Percentiles rank a stretch among this genome's conserved stretches.
Conservation (phyloP, 1,139 yeast species). For the Zygosaccharomyces sapae region DNA sequence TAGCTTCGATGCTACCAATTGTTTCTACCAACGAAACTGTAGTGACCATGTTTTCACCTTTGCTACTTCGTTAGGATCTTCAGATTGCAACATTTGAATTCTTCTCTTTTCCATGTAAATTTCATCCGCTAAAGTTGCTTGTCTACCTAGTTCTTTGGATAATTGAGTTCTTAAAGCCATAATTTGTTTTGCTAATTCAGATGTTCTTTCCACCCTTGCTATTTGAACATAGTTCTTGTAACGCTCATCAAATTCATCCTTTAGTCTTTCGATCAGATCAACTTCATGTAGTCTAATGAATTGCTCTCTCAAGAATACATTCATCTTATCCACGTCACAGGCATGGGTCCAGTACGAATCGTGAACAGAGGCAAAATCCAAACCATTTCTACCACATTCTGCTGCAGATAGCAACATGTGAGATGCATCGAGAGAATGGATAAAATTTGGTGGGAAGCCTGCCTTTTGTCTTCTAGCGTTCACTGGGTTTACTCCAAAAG, state of each 20-base stretch:
- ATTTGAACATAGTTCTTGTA: conserved; percentile 68
- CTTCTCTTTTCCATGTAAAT: conserved; percentile 66
- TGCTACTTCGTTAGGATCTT: conserved; percentile 46
- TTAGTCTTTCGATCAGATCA: conserved; percentile 64
- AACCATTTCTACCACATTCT: conserved; percentile 60
- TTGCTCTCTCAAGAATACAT: conserved; percentile 65
- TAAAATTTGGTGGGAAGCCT: conserved; percentile 94
- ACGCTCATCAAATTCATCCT: conserved; percentile 75
- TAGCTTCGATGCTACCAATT: conserved; percentile 28
- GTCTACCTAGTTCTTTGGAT: conserved; percentile 50
- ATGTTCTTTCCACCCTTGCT: conserved; percentile 49
- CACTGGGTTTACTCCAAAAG: conserved; percentile 75
- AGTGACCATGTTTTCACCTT: conserved; percentile 61
- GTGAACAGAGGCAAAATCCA: conserved; percentile 94
- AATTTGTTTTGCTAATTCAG: conserved; percentile 53
- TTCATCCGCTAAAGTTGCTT: conserved; percentile 68
- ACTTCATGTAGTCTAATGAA: conserved; percentile 75
- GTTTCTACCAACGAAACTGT: conserved; percentile 64
- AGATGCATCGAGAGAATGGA: conserved; percentile 94
- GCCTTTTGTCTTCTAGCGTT: conserved; percentile 85
- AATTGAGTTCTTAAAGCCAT: conserved; percentile 48
- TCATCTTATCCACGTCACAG: conserved; percentile 71
- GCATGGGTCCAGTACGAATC: conserved; percentile 99
- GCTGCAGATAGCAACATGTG: conserved; percentile 92
- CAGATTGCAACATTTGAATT: conserved; percentile 51